These are phyloP conservation scores for Wilcoxina mikolae DNA, from an alignment of 495 filamentous ascomycete genomes.

Conservation along the genomic window DNA sequence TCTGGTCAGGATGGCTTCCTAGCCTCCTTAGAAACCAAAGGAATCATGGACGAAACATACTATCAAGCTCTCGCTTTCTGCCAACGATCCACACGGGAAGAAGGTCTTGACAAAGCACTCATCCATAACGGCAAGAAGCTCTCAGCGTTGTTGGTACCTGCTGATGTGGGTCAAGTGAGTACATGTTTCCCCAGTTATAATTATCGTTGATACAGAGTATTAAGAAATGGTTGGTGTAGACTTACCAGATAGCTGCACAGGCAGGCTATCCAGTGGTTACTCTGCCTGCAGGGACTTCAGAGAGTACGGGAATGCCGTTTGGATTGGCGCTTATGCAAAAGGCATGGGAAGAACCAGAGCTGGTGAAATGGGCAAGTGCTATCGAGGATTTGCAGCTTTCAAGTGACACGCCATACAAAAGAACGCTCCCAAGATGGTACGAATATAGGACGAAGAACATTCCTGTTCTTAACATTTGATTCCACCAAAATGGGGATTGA, in stretches of 20 bases:
- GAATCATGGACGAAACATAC: conserved; percentile 51
- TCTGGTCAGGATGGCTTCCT: conserved; percentile 58
- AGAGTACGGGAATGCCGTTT: conserved; percentile 50
- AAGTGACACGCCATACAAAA: conserved; percentile 29
- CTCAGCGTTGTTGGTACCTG: conserved; percentile 48
- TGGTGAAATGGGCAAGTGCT: conserved; percentile 51
- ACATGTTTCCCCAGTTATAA: too few relatives aligned
- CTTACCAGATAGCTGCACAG: conserved; percentile 39
- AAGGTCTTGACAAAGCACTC: conserved; percentile 56
- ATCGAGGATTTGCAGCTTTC: conserved; percentile 45
- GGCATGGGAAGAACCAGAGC: conserved; percentile 45
- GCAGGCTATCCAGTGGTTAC: conserved; percentile 59
- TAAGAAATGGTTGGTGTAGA: too few relatives aligned
- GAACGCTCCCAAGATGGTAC: conserved; percentile 39
- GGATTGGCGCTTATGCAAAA: conserved; percentile 52
- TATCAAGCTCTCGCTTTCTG: conserved; percentile 47
- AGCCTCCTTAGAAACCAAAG: conserved; percentile 43
- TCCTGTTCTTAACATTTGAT: conserved; percentile 29
- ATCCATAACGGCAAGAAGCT: conserved; percentile 36
- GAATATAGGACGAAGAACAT: conserved; percentile 39
- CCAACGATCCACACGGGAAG: conserved; percentile 41
- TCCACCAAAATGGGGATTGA: too few relatives aligned
- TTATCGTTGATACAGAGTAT: too few relatives aligned
- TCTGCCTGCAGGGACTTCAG: conserved; percentile 43
- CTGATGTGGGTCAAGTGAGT: conserved; percentile 51